Percentiles rank a stretch among this genome's conserved stretches.
phyloP scores from a whole-genome alignment of 768 basidiomycete species.

The Tephrocybe sp. region DNA sequence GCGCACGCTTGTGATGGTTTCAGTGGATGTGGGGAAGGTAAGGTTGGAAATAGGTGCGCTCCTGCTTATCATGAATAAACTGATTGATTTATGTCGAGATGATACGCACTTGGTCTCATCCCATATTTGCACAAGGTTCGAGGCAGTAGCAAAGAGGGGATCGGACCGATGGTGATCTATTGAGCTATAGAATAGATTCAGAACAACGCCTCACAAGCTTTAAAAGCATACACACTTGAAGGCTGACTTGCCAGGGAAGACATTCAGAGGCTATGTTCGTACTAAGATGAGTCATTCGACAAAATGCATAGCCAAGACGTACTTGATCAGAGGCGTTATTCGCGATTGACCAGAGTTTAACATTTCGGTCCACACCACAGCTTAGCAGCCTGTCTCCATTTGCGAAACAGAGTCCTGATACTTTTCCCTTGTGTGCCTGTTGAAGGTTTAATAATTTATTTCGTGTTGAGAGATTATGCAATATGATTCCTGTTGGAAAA shows the following conservation, averaged over 20 bases:
- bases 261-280: conserved; percentile 58
- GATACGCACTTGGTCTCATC: conserved; percentile 87
- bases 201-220: too few relatives aligned
- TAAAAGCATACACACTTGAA: conserved; percentile 69
- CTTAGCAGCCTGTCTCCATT: conserved; percentile 63
- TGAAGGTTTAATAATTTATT: conserved; percentile 56
- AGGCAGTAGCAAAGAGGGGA: conserved; percentile 91
- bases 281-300: not conserved
- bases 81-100: not conserved
- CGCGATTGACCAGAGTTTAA: conserved; percentile 76
- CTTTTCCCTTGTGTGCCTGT: conserved; percentile 81
- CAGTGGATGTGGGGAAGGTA: conserved; percentile 82
- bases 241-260: conserved; percentile 83
- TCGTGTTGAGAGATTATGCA: conserved; percentile 75
- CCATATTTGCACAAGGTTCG: conserved; percentile 94
- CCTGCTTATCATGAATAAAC: conserved; percentile 36
- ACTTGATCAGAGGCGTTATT: conserved; percentile 34
- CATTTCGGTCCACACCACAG: conserved; percentile 80
- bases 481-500: conserved; percentile 62
- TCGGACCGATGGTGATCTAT: conserved; percentile 94
- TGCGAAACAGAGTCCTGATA: conserved; percentile 79
- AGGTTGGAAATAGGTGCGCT: conserved; percentile 85
- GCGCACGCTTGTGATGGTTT: conserved; percentile 84
- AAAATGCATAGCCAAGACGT: conserved; percentile 11
- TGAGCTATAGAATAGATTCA: conserved; percentile 48